A percentile compares a stretch with the other conserved stretches of the same genome.
Evolutionary conservation across 1,284 basidiomycete genomes (phyloP).

Genomic region (Neolentinus lepideus): DNA sequence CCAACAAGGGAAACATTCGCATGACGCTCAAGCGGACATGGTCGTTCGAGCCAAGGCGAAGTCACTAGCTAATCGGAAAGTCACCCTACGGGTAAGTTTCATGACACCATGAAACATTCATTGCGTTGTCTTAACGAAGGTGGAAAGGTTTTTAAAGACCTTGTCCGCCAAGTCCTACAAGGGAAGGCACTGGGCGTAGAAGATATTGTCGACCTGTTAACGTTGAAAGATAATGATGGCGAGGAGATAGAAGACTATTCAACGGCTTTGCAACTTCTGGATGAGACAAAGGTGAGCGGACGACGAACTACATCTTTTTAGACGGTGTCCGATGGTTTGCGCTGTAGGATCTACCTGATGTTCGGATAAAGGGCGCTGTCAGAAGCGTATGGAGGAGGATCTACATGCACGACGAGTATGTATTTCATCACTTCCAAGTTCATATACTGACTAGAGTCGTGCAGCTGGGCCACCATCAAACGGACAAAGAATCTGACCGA

Average conservation of each 20-base stretch:
- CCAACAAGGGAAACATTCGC: slow-evolving; percentile 49
- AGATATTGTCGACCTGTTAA: slow-evolving; percentile 63
- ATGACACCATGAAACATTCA: no score
- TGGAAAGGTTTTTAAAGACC: slow-evolving; percentile 65
- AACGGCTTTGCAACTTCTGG: slow-evolving; percentile 57
- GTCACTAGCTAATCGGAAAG: slow-evolving; percentile 33
- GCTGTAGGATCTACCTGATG: slow-evolving; percentile 57
- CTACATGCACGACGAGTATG: slow-evolving; percentile 84
- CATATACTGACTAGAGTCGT: slow-evolving; percentile 1
- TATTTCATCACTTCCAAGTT: slow-evolving; percentile 7
- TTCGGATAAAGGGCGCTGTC: slow-evolving; percentile 62
- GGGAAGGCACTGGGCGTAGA: slow-evolving; percentile 63
- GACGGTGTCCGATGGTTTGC: slow-evolving; percentile 3
- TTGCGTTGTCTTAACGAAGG: no score
- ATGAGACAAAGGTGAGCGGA: slow-evolving; percentile 42
- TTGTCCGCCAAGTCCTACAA: slow-evolving; percentile 59
- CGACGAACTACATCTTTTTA: neutral
- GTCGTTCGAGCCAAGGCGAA: slow-evolving; percentile 50
- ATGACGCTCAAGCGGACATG: slow-evolving; percentile 61
- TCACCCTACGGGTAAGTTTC: slow-evolving; percentile 40
- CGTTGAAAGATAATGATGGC: slow-evolving; percentile 56
- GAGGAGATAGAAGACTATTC: slow-evolving; percentile 51
- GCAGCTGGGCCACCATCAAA: slow-evolving; percentile 66
- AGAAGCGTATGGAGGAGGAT: slow-evolving; percentile 81
- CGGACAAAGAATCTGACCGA: slow-evolving; percentile 67